These are phyloP conservation scores for Rhynchosporium agropyri DNA, from an alignment of 2,329 filamentous ascomycete genomes.

Conservation along the genomic window DNA sequence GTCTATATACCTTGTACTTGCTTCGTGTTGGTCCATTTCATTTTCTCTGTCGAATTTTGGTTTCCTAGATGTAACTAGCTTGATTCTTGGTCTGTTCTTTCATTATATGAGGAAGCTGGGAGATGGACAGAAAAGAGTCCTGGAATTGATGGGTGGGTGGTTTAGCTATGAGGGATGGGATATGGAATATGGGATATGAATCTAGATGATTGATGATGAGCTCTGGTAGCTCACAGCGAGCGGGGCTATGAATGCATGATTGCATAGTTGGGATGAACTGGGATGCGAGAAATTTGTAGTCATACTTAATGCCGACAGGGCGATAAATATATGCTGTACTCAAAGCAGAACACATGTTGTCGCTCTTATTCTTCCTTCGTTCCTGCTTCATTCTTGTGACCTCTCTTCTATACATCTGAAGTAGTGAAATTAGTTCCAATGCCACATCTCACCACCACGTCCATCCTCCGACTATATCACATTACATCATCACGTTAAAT, in stretches of 20 bases:
- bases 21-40: neutral
- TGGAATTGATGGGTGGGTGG: neutral
- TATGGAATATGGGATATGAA: constrained; percentile 10
- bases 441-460: no score
- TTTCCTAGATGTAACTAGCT: constrained; percentile 4
- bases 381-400: neutral
- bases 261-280: neutral
- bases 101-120: neutral
- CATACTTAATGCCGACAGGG: constrained; percentile 13
- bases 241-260: constrained; percentile 11
- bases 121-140: neutral
- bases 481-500: no score
- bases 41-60: neutral
- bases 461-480: no score
- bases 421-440: no score
- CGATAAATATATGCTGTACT: constrained; percentile 2
- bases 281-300: constrained; percentile 7
- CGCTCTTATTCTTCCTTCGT: neutral
- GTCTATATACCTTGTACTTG: constrained; percentile 17
- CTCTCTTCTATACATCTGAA: no score
- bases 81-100: neutral
- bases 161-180: neutral
- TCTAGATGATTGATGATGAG: constrained; percentile 17
- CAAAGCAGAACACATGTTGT: constrained; percentile 1
- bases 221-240: constrained; percentile 21